These are phyloP conservation scores for Lippia alba DNA, from an alignment of 305 asterid genomes.

Conservation along the genomic window DNA sequence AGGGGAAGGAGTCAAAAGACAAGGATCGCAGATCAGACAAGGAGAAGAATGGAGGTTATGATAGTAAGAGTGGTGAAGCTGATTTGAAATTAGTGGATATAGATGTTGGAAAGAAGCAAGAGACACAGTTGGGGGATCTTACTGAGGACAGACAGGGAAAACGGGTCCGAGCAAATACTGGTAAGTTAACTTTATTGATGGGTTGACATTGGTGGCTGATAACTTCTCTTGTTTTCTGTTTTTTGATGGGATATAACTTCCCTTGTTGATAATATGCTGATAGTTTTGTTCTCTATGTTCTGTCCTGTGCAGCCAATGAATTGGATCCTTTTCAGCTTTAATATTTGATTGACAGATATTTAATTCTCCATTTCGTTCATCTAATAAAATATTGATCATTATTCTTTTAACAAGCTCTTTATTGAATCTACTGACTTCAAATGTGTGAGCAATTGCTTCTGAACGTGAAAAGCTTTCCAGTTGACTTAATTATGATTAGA, in stretches of 20 bases:
- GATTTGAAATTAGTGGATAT: slow-evolving; percentile 49
- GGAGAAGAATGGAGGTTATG: slow-evolving; percentile 72
- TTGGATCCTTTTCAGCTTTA: neutral
- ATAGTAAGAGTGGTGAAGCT: slow-evolving; percentile 59
- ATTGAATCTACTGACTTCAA: neutral
- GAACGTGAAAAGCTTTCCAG: slow-evolving; percentile 4
- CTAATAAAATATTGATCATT: neutral
- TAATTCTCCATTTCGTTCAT: slow-evolving; percentile 13
- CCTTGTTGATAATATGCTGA: slow-evolving; percentile 19
- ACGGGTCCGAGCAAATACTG: slow-evolving; percentile 73
- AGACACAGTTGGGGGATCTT: slow-evolving; percentile 50
- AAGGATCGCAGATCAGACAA: slow-evolving; percentile 76
- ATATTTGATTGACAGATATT: neutral
- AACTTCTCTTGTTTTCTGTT: neutral
- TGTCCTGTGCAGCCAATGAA: slow-evolving; percentile 24
- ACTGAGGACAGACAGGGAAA: slow-evolving; percentile 69
- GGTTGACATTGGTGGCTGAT: slow-evolving; percentile 28
- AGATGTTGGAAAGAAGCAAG: slow-evolving; percentile 64
- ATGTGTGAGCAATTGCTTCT: slow-evolving; percentile 13
- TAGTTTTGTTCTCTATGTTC: slow-evolving; percentile 15
- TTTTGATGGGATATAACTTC: neutral
- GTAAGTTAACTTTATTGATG: slow-evolving; percentile 65
- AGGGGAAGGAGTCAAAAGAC: slow-evolving; percentile 72
- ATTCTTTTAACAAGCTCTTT: neutral
- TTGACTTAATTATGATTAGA: slow-evolving; percentile 17